These are phyloP conservation scores for Aaosphaeria pasadenensis DNA, from an alignment of 2,329 filamentous ascomycete genomes.

Conservation along the genomic window DNA sequence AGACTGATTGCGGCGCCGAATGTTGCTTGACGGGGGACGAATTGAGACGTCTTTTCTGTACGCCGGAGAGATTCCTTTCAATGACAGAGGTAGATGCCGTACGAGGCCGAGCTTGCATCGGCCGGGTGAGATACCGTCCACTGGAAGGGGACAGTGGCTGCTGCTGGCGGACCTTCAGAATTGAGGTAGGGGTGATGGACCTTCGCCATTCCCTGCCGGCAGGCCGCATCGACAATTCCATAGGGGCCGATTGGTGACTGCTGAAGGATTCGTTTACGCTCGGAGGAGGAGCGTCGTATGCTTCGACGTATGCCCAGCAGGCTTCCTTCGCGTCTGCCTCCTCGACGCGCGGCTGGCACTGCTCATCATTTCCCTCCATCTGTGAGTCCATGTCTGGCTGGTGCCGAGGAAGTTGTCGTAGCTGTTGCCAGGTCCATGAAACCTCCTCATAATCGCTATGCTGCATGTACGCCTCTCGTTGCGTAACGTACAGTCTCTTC, in stretches of 20 bases:
- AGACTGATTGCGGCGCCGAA: constrained; percentile 21
- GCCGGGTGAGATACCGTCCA: constrained; percentile 25
- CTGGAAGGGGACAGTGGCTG: constrained; percentile 37
- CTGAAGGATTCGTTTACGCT: constrained; percentile 48
- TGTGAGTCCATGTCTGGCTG: constrained; percentile 44
- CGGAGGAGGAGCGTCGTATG: constrained; percentile 56
- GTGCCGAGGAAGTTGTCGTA: constrained; percentile 61
- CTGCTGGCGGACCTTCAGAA: constrained; percentile 25
- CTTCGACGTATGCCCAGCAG: constrained; percentile 66
- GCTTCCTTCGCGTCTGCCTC: constrained; percentile 63
- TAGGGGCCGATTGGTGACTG: constrained; percentile 27
- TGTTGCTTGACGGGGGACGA: constrained; percentile 27
- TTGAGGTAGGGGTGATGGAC: constrained; percentile 32
- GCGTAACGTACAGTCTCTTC: constrained; percentile 71
- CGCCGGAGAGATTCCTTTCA: constrained; percentile 14
- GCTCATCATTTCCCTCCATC: constrained; percentile 31
- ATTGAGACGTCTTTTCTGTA: constrained; percentile 30
- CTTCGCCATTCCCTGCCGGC: constrained; percentile 32
- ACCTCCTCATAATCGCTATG: constrained; percentile 48
- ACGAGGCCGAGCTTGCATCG: constrained; percentile 21
- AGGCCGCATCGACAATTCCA: constrained; percentile 32
- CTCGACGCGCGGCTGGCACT: constrained; percentile 46
- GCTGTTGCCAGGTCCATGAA: constrained; percentile 68
- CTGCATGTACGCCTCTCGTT: constrained; percentile 72
- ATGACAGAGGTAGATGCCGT: constrained; percentile 27